Base-by-base conservation (phyloP, 177 flowering plant genomes). In the Tripterygium wilfordii region DNA sequence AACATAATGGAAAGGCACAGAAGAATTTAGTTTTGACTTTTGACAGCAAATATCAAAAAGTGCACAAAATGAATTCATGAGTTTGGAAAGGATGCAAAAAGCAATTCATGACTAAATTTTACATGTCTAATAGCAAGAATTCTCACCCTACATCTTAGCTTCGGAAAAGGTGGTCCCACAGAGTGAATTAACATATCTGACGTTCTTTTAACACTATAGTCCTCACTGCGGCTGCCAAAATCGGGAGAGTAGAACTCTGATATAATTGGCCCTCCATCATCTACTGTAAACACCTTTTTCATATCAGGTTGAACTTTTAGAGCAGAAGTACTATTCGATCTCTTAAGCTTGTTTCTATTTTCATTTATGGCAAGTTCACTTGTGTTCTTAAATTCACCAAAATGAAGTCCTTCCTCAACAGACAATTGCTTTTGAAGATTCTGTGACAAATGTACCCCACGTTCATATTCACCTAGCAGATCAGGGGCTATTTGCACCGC, bases 91-190 rank as follows among this genome's bases (percentile, higher is more conserved):
- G n/a, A n/a, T n/a, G n/a, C n/a, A n/a, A n/a, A n/a, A n/a, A n/a
- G n/a, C n/a, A n/a, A n/a, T n/a, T n/a, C n/a, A n/a, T n/a, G n/a
- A n/a, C n/a, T n/a, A n/a, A n/a, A n/a, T n/a, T n/a, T n/a, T n/a
- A n/a, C n/a, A n/a, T n/a, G n/a, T n/a, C n/a, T n/a, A n/a, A n/a
- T n/a, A n/a, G n/a, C n/a, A 35, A 35, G 10, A 35, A 42, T 23
- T 24, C 90, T 63, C 48, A 90, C 99, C 81, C 92, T 76, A 49
- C 96, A 83, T 65, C 61, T 83, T 43, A 90, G 80, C 70, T 80
- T 94, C 38, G 87, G 77, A 54, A 21, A 54, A 56, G 68, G 66
- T 20, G 44, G 61, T 29, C 75, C 85, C 32, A 74, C 90, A 53
- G 50, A 52, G 5, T 37, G 65, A 17, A 61, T 18, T 6, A 69